Conservation (phyloP, 2,329 filamentous ascomycete species). For the Curvularia sp. region DNA sequence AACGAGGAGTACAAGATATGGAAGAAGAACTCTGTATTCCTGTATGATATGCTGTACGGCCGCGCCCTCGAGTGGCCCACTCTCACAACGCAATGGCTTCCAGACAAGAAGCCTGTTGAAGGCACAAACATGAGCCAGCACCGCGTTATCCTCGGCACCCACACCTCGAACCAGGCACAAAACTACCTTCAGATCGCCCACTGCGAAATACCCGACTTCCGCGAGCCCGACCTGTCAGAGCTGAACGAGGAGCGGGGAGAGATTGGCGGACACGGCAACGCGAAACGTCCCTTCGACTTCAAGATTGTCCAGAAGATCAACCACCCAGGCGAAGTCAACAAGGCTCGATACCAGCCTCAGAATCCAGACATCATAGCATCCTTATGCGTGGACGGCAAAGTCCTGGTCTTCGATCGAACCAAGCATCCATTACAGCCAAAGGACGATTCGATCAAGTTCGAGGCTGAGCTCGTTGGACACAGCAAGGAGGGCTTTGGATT, state of each 20-base stretch:
- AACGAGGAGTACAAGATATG: slow-evolving; percentile 99
- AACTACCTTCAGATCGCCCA: slow-evolving; percentile 97
- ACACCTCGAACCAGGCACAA: slow-evolving; percentile 82
- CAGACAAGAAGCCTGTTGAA: slow-evolving; percentile 68
- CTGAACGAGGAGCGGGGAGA: slow-evolving; percentile 93
- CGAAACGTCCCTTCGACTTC: slow-evolving; percentile 81
- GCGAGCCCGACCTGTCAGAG: slow-evolving; percentile 75
- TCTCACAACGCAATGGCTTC: slow-evolving; percentile 96
- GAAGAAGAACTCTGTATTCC: slow-evolving; percentile 99
- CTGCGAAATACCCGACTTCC: slow-evolving; percentile 86
- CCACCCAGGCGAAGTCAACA: slow-evolving; percentile 97
- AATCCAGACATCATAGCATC: slow-evolving; percentile 97
- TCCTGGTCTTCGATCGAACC: slow-evolving; percentile 93
- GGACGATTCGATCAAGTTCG: slow-evolving; percentile 71
- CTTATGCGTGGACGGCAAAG: slow-evolving; percentile 83
- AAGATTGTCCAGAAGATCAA: slow-evolving; percentile 94
- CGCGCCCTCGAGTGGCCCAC: slow-evolving; percentile 97
- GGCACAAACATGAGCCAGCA: slow-evolving; percentile 89
- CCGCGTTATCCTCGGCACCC: slow-evolving; percentile 89
- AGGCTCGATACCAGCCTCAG: slow-evolving; percentile 95
- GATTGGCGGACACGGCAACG: slow-evolving; percentile 88
- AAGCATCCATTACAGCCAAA: slow-evolving; percentile 83
- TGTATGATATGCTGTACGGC: slow-evolving; percentile 96
- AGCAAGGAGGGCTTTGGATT: slow-evolving; percentile 89
- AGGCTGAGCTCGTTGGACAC: slow-evolving; percentile 86